Base-by-base conservation (phyloP, 176 grass and related monocot species). In the Secale cereale region DNA sequence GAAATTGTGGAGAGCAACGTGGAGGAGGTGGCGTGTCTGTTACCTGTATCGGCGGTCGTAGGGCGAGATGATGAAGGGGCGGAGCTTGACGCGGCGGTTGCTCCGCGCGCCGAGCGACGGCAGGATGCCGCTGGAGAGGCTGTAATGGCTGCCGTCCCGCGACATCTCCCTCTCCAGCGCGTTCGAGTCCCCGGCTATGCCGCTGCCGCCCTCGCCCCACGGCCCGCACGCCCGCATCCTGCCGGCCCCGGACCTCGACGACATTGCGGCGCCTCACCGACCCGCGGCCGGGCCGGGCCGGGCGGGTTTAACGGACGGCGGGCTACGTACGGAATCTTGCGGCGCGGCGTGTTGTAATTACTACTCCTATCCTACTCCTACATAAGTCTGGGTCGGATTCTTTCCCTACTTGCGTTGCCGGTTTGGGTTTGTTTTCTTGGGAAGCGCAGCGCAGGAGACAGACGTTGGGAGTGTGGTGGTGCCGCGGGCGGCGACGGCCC, bases 131-230 rank as follows among this genome's bases (percentile, higher is more conserved):
- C 85, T 98, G 28, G 91, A 95, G 73, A 98, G 83, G 81, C 93
- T 98, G 87, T 98, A 95, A 68, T 98, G 96, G 87, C 93, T 95
- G 40, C 91, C 96, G 32, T 98, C 96, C 19, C 88, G 87, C 62
- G 96, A 98, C 9, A 92, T 75, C 90, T 88, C 84, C 77, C 80
- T 74, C 65, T 92, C 85, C 15, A 36, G 50, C 74, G 81, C 70
- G 83, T 9, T 41, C 74, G 81, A 64, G 83, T 9, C 54, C 60
- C 70, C 50, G 65, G 73, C 40, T 71, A 19, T 14, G 25, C 68
- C 13, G 63, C 29, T 14, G 63, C 37, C 13, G 31, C 61, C 68
- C 3, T 63, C 54, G 36, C 90, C 74, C 86, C 86, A 86, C 45
- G 78, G 89, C 80, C 66, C 83, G 79, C 87, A 89, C 68, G 52